phyloP scores from a whole-genome alignment of 805 yeast genomes.

The Debaryomyces tyrocola region DNA sequence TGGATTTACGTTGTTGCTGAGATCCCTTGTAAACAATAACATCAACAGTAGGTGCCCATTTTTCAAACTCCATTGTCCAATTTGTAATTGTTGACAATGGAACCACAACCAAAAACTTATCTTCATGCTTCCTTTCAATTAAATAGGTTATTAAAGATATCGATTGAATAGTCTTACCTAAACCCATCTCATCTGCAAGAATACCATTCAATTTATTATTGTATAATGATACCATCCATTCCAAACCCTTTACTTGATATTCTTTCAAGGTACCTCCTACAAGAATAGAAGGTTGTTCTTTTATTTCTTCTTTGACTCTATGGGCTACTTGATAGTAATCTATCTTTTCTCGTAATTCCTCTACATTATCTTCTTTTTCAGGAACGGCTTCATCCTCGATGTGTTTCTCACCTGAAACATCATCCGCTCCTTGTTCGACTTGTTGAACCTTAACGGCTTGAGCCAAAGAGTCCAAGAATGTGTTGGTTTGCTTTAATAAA shows the following conservation, averaged over 20 bases:
- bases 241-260: conserved; percentile 65
- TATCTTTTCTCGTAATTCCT: conserved; percentile 61
- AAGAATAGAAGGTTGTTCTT: conserved; percentile 64
- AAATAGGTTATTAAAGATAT: conserved; percentile 72
- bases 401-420: conserved; percentile 19
- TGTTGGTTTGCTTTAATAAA: conserved; percentile 74
- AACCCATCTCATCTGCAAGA: conserved; percentile 68
- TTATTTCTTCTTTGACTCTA: conserved; percentile 63
- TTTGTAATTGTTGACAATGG: conserved; percentile 83
- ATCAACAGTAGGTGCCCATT: conserved; percentile 82
- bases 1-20: conserved; percentile 65
- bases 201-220: conserved; percentile 64
- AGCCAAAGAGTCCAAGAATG: conserved; percentile 74
- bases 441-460: conserved; percentile 80
- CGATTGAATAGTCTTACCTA: conserved; percentile 73
- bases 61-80: conserved; percentile 83
- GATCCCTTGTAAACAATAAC: conserved; percentile 77
- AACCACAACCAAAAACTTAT: conserved; percentile 76
- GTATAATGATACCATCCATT: conserved; percentile 66
- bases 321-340: conserved; percentile 87
- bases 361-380: conserved; percentile 40
- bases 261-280: conserved; percentile 81
- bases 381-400: conserved; percentile 20
- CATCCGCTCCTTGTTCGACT: conserved; percentile 38
- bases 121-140: conserved; percentile 64